A percentile compares a stretch with the other conserved stretches of the same genome.
phyloP scores from a whole-genome alignment of 306 rosid species.

The Mimosa bimucronata region DNA sequence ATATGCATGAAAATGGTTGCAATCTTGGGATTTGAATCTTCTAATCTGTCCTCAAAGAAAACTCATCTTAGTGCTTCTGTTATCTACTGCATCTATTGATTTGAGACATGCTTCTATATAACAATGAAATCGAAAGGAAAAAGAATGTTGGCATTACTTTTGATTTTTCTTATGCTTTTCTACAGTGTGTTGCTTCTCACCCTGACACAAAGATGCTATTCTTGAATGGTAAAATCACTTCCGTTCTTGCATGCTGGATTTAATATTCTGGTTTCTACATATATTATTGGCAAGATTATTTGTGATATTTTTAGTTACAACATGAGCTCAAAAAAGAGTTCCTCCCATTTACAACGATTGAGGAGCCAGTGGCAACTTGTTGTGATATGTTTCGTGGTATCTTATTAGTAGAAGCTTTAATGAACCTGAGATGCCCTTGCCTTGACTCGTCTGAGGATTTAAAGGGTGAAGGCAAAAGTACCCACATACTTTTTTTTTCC shows the following conservation, averaged over 20 bases:
- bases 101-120: neutral
- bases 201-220: conserved; percentile 78
- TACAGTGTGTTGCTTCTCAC: conserved; percentile 89
- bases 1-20: neutral
- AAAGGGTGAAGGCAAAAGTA: no score
- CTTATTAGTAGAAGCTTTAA: neutral
- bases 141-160: neutral
- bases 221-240: conserved; percentile 67
- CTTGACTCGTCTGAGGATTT: no score
- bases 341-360: neutral
- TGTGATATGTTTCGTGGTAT: conserved; percentile 17
- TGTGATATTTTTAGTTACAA: neutral
- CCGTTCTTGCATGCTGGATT: conserved; percentile 33
- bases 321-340: neutral
- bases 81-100: no score
- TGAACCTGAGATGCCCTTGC: no score
- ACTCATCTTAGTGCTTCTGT: neutral
- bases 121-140: neutral
- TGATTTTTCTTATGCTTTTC: conserved; percentile 28
- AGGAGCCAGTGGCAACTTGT: neutral
- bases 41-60: neutral
- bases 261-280: neutral
- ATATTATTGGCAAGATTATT: neutral
- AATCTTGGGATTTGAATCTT: no score
- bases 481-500: no score